Base-by-base conservation (phyloP, 495 filamentous ascomycete species). In the Penicillium ucsense region DNA sequence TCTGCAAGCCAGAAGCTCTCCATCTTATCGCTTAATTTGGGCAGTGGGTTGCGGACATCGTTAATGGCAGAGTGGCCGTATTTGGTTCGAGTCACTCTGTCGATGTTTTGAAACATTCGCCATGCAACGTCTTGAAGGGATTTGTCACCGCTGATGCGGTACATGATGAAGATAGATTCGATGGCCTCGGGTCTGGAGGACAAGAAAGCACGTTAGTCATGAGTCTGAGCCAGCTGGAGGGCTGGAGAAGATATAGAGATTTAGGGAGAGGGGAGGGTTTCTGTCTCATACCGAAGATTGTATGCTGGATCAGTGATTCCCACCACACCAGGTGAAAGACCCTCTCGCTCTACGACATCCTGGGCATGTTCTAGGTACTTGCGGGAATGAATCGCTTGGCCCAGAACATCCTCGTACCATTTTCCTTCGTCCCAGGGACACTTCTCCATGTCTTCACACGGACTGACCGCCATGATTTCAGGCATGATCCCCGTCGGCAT, bases 151-250 rank as follows among this genome's bases (percentile, higher is more conserved):
- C 85, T 89, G 38, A 88, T 79, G 4, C 86, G 76, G 56, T 86
- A 89, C 54, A 88, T 74, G 35, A 88, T 68, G 59, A 89, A 91
- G 4, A 90, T 63, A 28, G 80, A 82, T 59, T 87, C 83, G 44
- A 87, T 78, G 9, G 82, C 83, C 58, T 86, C 83, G 4, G 83
- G 83, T 47, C 75, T 74, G 20, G 2, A 38, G 31, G 10, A 20
- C n/a, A 7, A 8, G 11, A 9, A 6, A 2, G n/a, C 31, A 20
- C 5, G 5, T 27, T 10, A 29, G 28, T 4, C 4, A 9, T 37
- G 31, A 31, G 11, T 36, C 20, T 20, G 20, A 20, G 20, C 20
- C 20, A 20, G 20, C 20, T 20, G 20, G 20, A 20, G 20, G 2
- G 20, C 20, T 1, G 20, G 20, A 20, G 20, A 20, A 20, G 20